These are phyloP conservation scores for Staphylotrichum tortipilum DNA, from an alignment of 495 filamentous ascomycete genomes.

Conservation along the genomic window DNA sequence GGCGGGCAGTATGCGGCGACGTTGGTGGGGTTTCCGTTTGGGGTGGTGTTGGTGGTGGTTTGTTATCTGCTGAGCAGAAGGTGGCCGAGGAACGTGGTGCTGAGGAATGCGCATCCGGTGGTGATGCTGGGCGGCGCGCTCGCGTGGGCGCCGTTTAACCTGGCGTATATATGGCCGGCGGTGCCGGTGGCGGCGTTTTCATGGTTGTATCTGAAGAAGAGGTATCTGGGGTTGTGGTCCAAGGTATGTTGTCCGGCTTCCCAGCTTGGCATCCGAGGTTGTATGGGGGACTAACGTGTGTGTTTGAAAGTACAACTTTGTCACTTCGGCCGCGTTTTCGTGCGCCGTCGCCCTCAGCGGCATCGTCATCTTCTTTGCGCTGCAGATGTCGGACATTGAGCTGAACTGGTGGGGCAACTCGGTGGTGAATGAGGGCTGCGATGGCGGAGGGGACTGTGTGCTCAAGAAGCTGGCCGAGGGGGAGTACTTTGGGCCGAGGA, in stretches of 20 bases:
- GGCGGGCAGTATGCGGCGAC: conserved; percentile 31
- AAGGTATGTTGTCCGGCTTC: conserved; percentile 22
- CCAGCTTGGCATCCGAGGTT: neutral
- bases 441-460: conserved; percentile 18
- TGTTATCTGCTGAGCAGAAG: conserved; percentile 25
- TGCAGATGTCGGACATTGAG: conserved; percentile 26
- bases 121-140: conserved; percentile 30
- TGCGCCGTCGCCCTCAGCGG: conserved; percentile 32
- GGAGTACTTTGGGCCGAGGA: conserved; percentile 31
- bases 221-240: conserved; percentile 32
- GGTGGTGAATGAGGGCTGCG: conserved; percentile 25
- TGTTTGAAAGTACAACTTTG: conserved; percentile 35
- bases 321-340: conserved; percentile 30
- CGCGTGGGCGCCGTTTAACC: conserved; percentile 30
- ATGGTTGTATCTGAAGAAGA: conserved; percentile 31
- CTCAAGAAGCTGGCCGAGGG: conserved; percentile 20
- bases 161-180: conserved; percentile 31
- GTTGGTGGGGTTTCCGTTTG: conserved; percentile 33
- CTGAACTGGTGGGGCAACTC: conserved; percentile 38
- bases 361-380: conserved; percentile 35
- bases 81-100: conserved; percentile 24
- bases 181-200: conserved; percentile 31
- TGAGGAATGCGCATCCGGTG: conserved; percentile 34
- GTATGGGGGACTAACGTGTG: neutral
- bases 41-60: conserved; percentile 23